Evolutionary conservation across 2,329 filamentous ascomycete species (phyloP), one percentile per base, ranked within the genome.

Genomic region (Penicillium sp.): DNA sequence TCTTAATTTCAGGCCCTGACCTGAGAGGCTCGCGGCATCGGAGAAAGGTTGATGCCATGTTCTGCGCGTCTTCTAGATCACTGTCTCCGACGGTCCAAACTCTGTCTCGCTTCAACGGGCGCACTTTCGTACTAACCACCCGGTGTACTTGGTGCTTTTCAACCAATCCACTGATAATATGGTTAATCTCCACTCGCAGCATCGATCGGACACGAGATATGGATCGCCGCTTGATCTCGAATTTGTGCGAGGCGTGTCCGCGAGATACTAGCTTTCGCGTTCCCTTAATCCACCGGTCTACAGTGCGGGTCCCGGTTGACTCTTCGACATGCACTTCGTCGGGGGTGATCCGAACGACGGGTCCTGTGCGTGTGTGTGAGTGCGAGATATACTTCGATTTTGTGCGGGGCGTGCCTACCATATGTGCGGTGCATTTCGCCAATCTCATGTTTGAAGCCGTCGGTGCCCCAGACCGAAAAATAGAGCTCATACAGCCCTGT

Each of bases 321-420:
- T 65, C 61, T 44, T 59, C 53, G 14, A 63, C 48, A n/a, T 65
- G 63, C 1, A 65, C 39, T 34, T 65, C 63, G 11, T 65, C 58
- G 1, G 63, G 63, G 3, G 55, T 64, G 22, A 65, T 65, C 40
- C 63, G 63, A 21, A 65, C 58, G 9, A 65, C 56, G 1, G 62
- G 60, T 9, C 63, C 63, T 65, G 38, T 3, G 11, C 32, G 5
- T 18, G 18, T 18, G 18, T 21, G 47, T 52, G 16, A 58, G 42
- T 31, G 22, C 16, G 31, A 27, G 27, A 18, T 18, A 9, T 43
- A 13, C 29, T 13, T 43, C 40, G 10, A 8, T 8, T 14, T 22
- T 9, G 34, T 14, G 22, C 7, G 14, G 31, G 27, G 32, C 11
- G 21, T 39, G 14, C 57, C 24, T 42, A 65, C 63, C 63, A 22